phyloP scores from a whole-genome alignment of 306 rosid species.

The Luffa acutangula region DNA sequence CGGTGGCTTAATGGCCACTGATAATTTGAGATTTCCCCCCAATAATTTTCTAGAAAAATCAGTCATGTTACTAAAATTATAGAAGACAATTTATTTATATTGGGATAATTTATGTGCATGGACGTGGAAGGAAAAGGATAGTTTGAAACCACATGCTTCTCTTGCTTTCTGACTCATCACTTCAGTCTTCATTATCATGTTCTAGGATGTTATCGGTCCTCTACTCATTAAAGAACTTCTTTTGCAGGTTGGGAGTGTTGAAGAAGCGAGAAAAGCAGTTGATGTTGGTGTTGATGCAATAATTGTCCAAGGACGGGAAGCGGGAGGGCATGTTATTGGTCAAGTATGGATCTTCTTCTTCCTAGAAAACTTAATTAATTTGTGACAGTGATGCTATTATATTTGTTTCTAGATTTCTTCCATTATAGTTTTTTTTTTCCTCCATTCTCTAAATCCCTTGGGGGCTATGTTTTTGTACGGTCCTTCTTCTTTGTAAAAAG shows the following conservation, averaged over 20 bases:
- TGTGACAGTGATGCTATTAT: neutral
- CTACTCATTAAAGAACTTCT: neutral
- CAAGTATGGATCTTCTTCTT: slow-evolving; percentile 35
- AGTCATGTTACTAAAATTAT: neutral
- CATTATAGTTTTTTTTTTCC: neutral
- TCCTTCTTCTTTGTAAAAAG: neutral
- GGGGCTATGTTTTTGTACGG: neutral
- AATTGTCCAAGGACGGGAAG: slow-evolving; percentile 80
- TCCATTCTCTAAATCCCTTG: neutral
- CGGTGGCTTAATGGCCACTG: neutral
- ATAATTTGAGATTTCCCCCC: neutral
- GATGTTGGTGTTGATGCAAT: slow-evolving; percentile 68
- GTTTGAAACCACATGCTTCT: neutral
- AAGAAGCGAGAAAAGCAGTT: slow-evolving; percentile 47
- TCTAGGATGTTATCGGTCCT: neutral
- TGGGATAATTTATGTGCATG: neutral
- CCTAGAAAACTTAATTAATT: neutral
- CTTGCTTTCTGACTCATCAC: neutral
- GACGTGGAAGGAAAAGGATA: neutral
- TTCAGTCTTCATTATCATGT: neutral
- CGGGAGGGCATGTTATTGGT: slow-evolving; percentile 91
- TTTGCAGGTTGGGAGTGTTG: slow-evolving; percentile 49
- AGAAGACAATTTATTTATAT: neutral
- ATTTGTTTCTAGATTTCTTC: neutral
- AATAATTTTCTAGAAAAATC: neutral